Conservation (phyloP, 2,329 filamentous ascomycete species). For the Byssothecium circinans region DNA sequence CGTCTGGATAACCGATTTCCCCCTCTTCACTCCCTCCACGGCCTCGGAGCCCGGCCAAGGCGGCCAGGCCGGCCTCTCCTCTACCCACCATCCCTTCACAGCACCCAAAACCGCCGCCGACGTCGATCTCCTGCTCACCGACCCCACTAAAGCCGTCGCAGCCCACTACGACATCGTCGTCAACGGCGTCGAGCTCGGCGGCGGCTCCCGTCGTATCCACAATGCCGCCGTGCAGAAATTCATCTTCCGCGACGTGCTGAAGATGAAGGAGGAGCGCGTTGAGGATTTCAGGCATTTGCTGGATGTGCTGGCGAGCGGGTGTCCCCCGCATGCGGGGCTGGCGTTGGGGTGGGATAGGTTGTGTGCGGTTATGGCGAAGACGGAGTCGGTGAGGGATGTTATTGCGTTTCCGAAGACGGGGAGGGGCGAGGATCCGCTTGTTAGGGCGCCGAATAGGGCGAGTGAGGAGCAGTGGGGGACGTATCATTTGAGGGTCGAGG, state of each 20-base stretch:
- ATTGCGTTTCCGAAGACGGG: slow-evolving; percentile 97
- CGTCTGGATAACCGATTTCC: slow-evolving; percentile 88
- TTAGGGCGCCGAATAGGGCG: slow-evolving; percentile 73
- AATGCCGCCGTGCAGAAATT: slow-evolving; percentile 79
- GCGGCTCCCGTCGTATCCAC: slow-evolving; percentile 91
- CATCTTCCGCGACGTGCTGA: slow-evolving; percentile 79
- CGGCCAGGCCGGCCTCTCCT: slow-evolving; percentile 74
- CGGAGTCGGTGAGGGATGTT: slow-evolving; percentile 81
- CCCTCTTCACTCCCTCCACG: slow-evolving; percentile 78
- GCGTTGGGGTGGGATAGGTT: slow-evolving; percentile 90
- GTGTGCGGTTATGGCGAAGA: slow-evolving; percentile 75
- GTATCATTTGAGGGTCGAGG: slow-evolving; percentile 56
- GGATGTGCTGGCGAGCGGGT: slow-evolving; percentile 78
- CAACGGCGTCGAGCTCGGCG: slow-evolving; percentile 92
- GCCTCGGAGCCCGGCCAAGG: slow-evolving; percentile 75
- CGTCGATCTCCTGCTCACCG: slow-evolving; percentile 70
- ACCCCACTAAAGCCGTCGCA: slow-evolving; percentile 72
- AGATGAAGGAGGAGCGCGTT: slow-evolving; percentile 73
- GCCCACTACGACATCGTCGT: slow-evolving; percentile 96
- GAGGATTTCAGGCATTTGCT: slow-evolving; percentile 83
- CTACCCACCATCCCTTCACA: slow-evolving; percentile 96
- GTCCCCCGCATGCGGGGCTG: slow-evolving; percentile 92
- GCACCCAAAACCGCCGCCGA: slow-evolving; percentile 74
- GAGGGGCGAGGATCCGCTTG: slow-evolving; percentile 82
- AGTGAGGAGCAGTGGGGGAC: slow-evolving; percentile 61